Evolutionary conservation across 768 basidiomycete genomes (phyloP).

Genomic region (Sistotremastrum niveocremeum): DNA sequence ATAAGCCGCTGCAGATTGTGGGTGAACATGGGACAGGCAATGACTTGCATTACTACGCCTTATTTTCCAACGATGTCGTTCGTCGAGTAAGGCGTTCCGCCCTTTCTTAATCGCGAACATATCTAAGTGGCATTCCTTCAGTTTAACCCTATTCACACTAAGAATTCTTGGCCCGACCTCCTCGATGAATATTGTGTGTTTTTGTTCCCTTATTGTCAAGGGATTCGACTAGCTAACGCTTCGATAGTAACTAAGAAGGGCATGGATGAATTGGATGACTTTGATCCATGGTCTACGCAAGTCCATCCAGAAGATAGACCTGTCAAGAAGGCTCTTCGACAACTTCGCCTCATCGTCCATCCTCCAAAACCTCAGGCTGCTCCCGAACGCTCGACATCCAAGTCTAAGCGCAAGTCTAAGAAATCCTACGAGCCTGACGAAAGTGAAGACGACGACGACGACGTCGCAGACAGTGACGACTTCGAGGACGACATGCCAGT

Average conservation of each 20-base stretch:
- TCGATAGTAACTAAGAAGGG: constrained; percentile 14
- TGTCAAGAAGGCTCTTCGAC: constrained; percentile 3
- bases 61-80: constrained; percentile 40
- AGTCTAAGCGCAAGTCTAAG: constrained; percentile 24
- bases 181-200: constrained; percentile 44
- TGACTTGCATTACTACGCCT: constrained; percentile 46
- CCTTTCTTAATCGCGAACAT: background rate
- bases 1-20: constrained; percentile 34
- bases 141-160: constrained; percentile 31
- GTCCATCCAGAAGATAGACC: too few relatives aligned
- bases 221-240: constrained; percentile 8
- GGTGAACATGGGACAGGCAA: constrained; percentile 35
- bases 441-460: constrained; percentile 11
- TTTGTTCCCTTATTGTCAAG: constrained; percentile 1
- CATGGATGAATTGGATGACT: constrained; percentile 24
- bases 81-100: constrained; percentile 31
- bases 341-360: constrained; percentile 11
- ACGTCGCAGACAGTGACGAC: constrained; percentile 19
- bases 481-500: constrained; percentile 11
- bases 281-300: constrained; percentile 9
- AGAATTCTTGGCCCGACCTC: constrained; percentile 26
- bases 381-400: constrained; percentile 37
- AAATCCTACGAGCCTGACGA: constrained; percentile 20
- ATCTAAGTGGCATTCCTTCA: constrained; percentile 20
- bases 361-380: constrained; percentile 8